Conservation (phyloP, 495 filamentous ascomycete genomes). For the Penicillium dipodomyicola region DNA sequence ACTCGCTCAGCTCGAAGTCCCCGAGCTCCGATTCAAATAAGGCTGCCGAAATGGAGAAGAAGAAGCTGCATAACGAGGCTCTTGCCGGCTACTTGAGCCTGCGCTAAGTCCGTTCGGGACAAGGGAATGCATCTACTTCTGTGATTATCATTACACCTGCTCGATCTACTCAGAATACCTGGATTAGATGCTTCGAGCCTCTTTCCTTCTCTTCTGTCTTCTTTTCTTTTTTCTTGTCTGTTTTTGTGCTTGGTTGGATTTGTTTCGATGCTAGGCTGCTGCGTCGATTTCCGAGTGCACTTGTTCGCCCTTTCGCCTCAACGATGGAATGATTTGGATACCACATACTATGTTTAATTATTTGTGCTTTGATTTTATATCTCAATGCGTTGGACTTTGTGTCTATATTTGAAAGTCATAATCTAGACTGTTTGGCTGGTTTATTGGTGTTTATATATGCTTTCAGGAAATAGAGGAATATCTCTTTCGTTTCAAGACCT, state of each 20-base stretch:
- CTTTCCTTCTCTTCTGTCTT: neutral
- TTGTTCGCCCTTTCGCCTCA: neutral
- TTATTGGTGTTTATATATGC: neutral
- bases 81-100: constrained; percentile 31
- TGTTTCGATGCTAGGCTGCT: neutral
- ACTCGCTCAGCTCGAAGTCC: constrained; percentile 20
- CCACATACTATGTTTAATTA: constrained; percentile 6
- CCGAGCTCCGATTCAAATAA: constrained; percentile 8
- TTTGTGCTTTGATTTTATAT: neutral
- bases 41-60: constrained; percentile 7
- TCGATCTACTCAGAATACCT: neutral
- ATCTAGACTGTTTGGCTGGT: neutral
- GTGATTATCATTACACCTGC: neutral
- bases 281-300: neutral
- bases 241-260: neutral
- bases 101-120: constrained; percentile 18
- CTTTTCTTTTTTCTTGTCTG: neutral
- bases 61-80: constrained; percentile 32
- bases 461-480: neutral
- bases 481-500: neutral
- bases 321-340: constrained; percentile 23
- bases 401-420: neutral
- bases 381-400: neutral
- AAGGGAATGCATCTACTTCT: neutral
- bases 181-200: neutral